phyloP scores from a whole-genome alignment of 148 eudicot species.

The Spergularia bocconei region DNA sequence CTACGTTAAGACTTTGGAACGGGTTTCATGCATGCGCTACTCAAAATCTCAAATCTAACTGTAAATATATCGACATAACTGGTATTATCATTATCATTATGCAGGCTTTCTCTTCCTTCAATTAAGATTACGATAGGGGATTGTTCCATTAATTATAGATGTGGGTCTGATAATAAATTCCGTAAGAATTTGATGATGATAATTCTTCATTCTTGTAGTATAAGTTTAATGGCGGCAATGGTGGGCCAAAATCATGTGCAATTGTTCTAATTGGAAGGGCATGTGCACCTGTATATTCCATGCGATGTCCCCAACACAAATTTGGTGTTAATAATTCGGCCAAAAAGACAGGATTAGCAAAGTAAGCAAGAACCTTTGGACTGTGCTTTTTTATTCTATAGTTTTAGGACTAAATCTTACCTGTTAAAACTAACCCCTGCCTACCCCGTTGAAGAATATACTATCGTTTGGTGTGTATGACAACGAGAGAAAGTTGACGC shows the following conservation, averaged over 20 bases:
- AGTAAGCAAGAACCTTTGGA: conserved; percentile 24
- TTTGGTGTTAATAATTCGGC: conserved; percentile 11
- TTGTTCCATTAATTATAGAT: conserved; percentile 8
- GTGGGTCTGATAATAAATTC: conserved; percentile 27
- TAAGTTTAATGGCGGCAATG: conserved; percentile 9
- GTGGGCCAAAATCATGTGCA: conserved; percentile 36
- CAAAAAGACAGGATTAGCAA: conserved; percentile 21
- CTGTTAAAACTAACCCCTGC: conserved; percentile 24
- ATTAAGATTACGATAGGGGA: not conserved
- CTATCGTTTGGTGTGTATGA: conserved; percentile 14
- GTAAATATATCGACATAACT: not conserved
- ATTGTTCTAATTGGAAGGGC: conserved; percentile 23
- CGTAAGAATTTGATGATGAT: not conserved
- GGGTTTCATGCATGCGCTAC: too few species aligned
- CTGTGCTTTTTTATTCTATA: not conserved
- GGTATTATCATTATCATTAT: not conserved
- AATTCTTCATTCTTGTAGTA: conserved; percentile 19
- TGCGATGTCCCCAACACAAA: conserved; percentile 17
- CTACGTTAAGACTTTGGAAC: too few species aligned
- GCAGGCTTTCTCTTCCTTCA: not conserved
- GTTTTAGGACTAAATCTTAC: conserved; percentile 4
- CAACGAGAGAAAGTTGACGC: not conserved
- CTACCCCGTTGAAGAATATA: conserved; percentile 32
- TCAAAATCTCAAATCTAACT: too few species aligned
- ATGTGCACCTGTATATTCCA: conserved; percentile 25